Evolutionary conservation across 2,329 filamentous ascomycete species (phyloP), one percentile per base, ranked within the genome.

Genomic region (Microdochium nivale): DNA sequence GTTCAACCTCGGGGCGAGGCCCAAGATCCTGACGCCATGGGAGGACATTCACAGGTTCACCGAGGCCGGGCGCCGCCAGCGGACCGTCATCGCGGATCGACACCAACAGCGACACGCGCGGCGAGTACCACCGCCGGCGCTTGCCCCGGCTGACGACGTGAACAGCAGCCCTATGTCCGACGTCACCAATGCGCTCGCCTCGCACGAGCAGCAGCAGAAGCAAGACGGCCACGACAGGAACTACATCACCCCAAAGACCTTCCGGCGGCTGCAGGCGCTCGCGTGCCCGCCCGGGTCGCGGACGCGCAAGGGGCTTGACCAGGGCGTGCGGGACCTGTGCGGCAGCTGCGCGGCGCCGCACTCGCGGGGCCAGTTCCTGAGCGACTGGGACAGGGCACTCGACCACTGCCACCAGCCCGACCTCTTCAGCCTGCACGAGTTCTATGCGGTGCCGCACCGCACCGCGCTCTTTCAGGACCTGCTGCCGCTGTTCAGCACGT

Each of bases 331-430:
- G 51, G 74, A 78, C 33, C 75, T 89, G 49, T 92, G 88, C 64
- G 70, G 78, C 0, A 70, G 72, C 2, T 92, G 88, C 63, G 71
- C 75, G 2, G 68, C 71, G 7, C 78, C 79, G 0, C 86, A 91
- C 60, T 86, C 87, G 0, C 70, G 80, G 19, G 83, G 80, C 2
- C 81, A 83, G 23, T 87, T 88, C 59, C 69, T 90, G 5, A 70
- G 74, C 3, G 75, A 87, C 58, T 91, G 86, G 83, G 72, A 76
- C 1, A 63, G 76, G 9, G 80, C 85, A 4, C 76, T 83, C 5
- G 79, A 88, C 47, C 76, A 86, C 25, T 95, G 89, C 62, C 79
- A 86, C 54, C 88, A 94, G 61, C 86, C 89, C 1, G 89, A 94
- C 56, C 71, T 92, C 30, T 79, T 81, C 25, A 76, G 84, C 54